Conservation (phyloP, 805 yeast species). For the Ogataea saltuana region DNA sequence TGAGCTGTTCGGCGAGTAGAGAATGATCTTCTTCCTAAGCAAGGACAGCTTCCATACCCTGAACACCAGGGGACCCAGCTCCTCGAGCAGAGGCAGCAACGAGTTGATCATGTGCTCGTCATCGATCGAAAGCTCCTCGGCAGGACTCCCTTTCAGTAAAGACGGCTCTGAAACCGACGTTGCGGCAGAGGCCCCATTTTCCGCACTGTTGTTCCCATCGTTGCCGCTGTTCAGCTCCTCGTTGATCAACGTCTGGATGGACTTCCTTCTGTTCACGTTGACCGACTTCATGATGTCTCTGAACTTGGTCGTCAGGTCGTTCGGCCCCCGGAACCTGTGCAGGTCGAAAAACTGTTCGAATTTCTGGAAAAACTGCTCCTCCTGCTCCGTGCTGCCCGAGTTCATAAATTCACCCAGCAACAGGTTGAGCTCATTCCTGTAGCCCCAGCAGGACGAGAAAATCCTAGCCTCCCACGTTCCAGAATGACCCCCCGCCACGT, state of each 20-base stretch:
- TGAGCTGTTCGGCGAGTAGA: constrained; percentile 37
- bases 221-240: constrained; percentile 20
- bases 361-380: constrained; percentile 20
- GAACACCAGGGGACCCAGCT: constrained; percentile 66
- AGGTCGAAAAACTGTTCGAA: constrained; percentile 32
- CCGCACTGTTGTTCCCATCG: constrained; percentile 13
- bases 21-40: constrained; percentile 54
- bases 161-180: constrained; percentile 21
- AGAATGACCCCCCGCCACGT: constrained; percentile 7
- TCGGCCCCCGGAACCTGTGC: constrained; percentile 35
- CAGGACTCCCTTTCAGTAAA: constrained; percentile 8
- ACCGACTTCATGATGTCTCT: constrained; percentile 26
- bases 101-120: constrained; percentile 47
- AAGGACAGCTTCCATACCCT: constrained; percentile 64
- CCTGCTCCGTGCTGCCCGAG: constrained; percentile 18
- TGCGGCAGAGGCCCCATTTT: constrained; percentile 23
- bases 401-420: constrained; percentile 34
- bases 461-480: constrained; percentile 43
- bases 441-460: constrained; percentile 46
- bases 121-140: constrained; percentile 18
- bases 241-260: constrained; percentile 24
- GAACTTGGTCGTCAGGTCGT: constrained; percentile 27
- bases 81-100: constrained; percentile 47
- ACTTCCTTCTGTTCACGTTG: constrained; percentile 22
- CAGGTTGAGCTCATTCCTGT: constrained; percentile 37